These are phyloP conservation scores for Phytophthora quininea DNA, from an alignment of 352 stramenopile species.

Conservation along the genomic window DNA sequence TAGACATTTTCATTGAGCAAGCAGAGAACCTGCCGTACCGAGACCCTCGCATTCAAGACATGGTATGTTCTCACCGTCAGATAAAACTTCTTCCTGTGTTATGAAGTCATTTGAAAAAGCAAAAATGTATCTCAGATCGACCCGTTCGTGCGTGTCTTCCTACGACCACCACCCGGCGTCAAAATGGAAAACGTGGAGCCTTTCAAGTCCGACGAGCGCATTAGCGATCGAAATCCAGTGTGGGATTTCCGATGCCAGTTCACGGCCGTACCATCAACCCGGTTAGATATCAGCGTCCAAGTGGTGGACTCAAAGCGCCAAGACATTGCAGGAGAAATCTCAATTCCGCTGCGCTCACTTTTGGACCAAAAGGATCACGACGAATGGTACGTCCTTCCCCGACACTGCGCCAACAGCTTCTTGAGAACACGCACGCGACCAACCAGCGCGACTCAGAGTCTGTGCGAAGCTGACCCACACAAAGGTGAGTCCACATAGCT, in stretches of 20 bases:
- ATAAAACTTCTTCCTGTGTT: too few relatives aligned
- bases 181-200: slow-evolving; percentile 6
- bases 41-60: slow-evolving; percentile 46
- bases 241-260: slow-evolving; percentile 50
- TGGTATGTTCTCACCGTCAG: slow-evolving; percentile 28
- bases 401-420: slow-evolving; percentile 64
- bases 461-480: slow-evolving; percentile 55
- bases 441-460: slow-evolving; percentile 50
- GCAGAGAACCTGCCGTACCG: slow-evolving; percentile 57
- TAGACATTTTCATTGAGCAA: slow-evolving; percentile 50
- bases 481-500: slow-evolving; percentile 17
- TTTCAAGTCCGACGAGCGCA: slow-evolving; percentile 43
- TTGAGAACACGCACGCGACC: slow-evolving; percentile 43
- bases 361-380: slow-evolving; percentile 69
- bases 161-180: slow-evolving; percentile 25
- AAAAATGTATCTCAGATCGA: slow-evolving; percentile 45
- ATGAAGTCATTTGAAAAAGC: neutral
- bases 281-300: slow-evolving; percentile 53
- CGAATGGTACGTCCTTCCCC: slow-evolving; percentile 58
- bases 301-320: slow-evolving; percentile 53
- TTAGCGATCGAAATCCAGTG: slow-evolving; percentile 50
- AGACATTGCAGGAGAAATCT: slow-evolving; percentile 57
- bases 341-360: slow-evolving; percentile 50
- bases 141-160: slow-evolving; percentile 52
- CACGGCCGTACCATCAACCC: slow-evolving; percentile 40